Conservation (phyloP, 2,329 filamentous ascomycete species). For the Botrytis sinoallii region DNA sequence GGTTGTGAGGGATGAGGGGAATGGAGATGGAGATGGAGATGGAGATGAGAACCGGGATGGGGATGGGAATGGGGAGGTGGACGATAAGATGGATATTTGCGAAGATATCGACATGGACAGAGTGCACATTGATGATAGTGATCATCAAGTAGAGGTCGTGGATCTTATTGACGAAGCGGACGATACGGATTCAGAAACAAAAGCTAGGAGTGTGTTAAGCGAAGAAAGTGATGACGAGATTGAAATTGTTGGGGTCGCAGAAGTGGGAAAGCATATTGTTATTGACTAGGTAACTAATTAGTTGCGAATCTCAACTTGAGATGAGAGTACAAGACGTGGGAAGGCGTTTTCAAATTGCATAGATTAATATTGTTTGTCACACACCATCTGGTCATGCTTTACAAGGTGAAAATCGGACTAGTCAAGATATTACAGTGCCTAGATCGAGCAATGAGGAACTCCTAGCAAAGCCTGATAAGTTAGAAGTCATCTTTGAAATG, state of each 20-base stretch:
- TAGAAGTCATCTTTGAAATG: too few relatives aligned
- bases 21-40: neutral
- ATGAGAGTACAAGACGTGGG: neutral
- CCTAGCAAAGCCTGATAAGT: too few relatives aligned
- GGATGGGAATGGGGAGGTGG: neutral
- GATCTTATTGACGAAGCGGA: neutral
- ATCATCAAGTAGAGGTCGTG: neutral
- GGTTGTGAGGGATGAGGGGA: constrained; percentile 32
- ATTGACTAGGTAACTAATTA: neutral
- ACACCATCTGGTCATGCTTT: neutral
- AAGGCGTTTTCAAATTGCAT: neutral
- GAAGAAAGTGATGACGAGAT: neutral
- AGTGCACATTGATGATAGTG: neutral
- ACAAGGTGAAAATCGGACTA: neutral
- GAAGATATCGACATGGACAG: neutral
- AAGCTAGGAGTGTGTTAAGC: too few relatives aligned
- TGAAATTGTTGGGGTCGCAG: neutral
- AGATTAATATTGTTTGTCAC: neutral
- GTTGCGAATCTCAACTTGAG: neutral
- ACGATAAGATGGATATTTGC: neutral
- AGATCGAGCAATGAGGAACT: too few relatives aligned
- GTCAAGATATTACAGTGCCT: too few relatives aligned
- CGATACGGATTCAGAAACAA: neutral
- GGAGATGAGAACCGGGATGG: neutral
- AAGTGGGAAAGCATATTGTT: neutral